These are phyloP conservation scores for Spathaspora girioi DNA, from an alignment of 805 yeast genomes.

Conservation along the genomic window DNA sequence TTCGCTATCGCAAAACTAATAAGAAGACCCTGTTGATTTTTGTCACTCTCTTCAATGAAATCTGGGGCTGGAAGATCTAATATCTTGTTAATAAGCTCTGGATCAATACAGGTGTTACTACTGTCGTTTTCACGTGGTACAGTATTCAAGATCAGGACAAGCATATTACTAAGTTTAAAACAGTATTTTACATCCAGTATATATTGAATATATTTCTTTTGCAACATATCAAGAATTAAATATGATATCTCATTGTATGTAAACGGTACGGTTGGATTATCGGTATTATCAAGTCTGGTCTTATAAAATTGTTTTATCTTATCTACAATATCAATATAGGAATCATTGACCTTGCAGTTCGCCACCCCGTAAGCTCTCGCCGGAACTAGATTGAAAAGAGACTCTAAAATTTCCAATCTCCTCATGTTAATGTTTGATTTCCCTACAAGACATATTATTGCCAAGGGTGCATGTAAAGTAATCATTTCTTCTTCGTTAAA, in stretches of 20 bases:
- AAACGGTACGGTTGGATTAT: slow-evolving; percentile 11
- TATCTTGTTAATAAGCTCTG: background rate
- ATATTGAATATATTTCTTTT: slow-evolving; percentile 14
- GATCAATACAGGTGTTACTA: background rate
- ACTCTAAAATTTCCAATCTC: slow-evolving; percentile 40
- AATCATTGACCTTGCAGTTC: background rate
- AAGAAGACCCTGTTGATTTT: slow-evolving; percentile 10
- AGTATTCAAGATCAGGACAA: slow-evolving; percentile 17
- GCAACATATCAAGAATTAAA: slow-evolving; percentile 15
- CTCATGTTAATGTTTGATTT: slow-evolving; percentile 11
- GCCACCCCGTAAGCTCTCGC: slow-evolving; percentile 46
- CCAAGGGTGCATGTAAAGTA: slow-evolving; percentile 68
- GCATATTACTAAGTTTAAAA: slow-evolving; percentile 15
- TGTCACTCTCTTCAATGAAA: background rate
- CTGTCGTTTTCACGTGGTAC: slow-evolving; percentile 13
- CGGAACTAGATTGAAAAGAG: slow-evolving; percentile 55
- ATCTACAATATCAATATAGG: slow-evolving; percentile 12
- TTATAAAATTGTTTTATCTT: slow-evolving; percentile 17
- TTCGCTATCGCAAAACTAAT: slow-evolving; percentile 43
- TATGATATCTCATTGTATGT: slow-evolving; percentile 11
- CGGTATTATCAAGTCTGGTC: slow-evolving; percentile 1
- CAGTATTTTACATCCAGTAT: slow-evolving; percentile 13
- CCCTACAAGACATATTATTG: slow-evolving; percentile 47
- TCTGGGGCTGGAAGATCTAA: background rate
- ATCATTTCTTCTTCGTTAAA: slow-evolving; percentile 87